phyloP scores from a whole-genome alignment of 148 eudicot species.

The Gaultheria prostrata region DNA sequence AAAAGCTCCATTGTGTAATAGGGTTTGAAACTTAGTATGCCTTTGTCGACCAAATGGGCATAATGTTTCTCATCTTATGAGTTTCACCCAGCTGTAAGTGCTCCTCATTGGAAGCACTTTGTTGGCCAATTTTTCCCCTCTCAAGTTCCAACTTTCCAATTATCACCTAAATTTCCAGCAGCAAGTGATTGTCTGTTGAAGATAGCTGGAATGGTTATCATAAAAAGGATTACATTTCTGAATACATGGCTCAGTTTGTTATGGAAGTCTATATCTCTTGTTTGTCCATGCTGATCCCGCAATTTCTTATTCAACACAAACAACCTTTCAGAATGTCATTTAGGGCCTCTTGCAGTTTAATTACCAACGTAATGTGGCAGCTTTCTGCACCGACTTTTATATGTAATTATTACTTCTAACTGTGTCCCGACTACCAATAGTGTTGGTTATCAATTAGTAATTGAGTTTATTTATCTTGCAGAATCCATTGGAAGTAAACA shows the following conservation, averaged over 20 bases:
- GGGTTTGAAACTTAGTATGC: neutral
- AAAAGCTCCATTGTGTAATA: neutral
- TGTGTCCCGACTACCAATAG: neutral
- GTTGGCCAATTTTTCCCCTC: neutral
- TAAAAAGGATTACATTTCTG: neutral
- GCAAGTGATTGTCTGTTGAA: neutral
- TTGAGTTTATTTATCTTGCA: conserved; percentile 21
- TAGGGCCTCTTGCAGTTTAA: conserved; percentile 5
- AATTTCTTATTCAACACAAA: neutral
- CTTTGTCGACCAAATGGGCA: neutral
- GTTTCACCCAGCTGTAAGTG: neutral
- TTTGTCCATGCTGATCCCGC: conserved; percentile 1
- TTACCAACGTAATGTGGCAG: neutral
- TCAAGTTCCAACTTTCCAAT: conserved; percentile 1
- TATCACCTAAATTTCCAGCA: neutral
- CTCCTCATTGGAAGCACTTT: neutral
- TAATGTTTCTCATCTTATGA: neutral
- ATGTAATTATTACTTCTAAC: neutral
- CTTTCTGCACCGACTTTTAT: neutral
- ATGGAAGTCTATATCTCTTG: neutral
- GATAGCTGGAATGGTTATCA: neutral
- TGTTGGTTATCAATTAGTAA: neutral
- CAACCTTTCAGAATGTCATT: neutral
- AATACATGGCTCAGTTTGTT: neutral
- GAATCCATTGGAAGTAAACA: conserved; percentile 34